Evolutionary conservation across 2,329 filamentous ascomycete species (phyloP), one percentile per base, ranked within the genome.

Genomic region (Teratosphaeria pseudoeucalypti): DNA sequence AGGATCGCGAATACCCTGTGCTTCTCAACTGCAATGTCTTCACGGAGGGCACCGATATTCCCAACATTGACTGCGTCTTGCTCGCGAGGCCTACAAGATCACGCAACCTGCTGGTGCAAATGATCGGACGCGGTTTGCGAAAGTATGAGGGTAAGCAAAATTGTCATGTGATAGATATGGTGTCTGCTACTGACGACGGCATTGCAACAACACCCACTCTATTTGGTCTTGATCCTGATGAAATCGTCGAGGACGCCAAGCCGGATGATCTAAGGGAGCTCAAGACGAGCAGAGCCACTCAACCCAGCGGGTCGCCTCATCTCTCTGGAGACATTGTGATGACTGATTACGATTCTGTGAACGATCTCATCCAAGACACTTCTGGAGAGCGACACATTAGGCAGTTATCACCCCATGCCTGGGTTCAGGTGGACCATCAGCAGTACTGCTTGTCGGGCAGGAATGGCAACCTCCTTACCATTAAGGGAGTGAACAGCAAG

Each of bases 141-240:
- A 76, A 96, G 47, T 82, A 90, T 71, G 79, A 85, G 0, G 88
- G 83, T 12, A 99, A 99, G 74, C 77, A 85, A 47, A 84, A 97
- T 69, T 99, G 94, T 66, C 94, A 97, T 72, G 81, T 99, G 61
- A 95, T 99, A 68, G 94, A 99, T 73, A 91, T 99, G 85, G 94
- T 97, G 0, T 88, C 92, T 0, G 90, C 86, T 43, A 77, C 97
- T 26, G 85, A 86, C 57, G 88, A 86, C 0, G 94, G 94, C 4
- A 89, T 99, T 57, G 83, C 96, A 2, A 95, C 91, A 0, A 91
- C 90, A 0, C 92, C 94, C 0, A 96, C 94, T 0, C 78, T 99
- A 1, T 96, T 97, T 67, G 94, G 94, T 1, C 83, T 99, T 7
- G 89, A 97, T 71, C 92, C 94, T 1, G 80, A 82, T 32, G 86